Evolutionary conservation across 2,329 filamentous ascomycete species (phyloP).

Genomic region (Blumeriella jaapii): DNA sequence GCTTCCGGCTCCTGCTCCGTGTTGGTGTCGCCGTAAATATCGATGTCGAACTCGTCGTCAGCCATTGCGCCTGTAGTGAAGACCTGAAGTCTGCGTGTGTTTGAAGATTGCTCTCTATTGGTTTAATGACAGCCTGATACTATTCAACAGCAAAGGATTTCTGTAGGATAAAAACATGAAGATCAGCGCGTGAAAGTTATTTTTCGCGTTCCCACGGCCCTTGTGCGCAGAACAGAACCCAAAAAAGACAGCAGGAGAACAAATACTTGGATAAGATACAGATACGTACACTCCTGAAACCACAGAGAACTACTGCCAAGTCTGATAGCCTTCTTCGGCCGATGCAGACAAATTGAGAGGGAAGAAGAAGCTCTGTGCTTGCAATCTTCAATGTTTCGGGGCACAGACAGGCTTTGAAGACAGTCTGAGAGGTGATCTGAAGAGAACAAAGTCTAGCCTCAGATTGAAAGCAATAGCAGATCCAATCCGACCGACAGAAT

Average conservation of each 20-base stretch:
- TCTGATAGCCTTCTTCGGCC: constrained; percentile 26
- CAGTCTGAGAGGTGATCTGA: constrained; percentile 12
- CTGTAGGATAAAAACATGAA: constrained; percentile 22
- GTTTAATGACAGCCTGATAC: constrained; percentile 20
- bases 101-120: constrained; percentile 19
- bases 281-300: constrained; percentile 29
- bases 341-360: constrained; percentile 31
- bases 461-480: constrained; percentile 16
- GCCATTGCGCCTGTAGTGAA: constrained; percentile 37
- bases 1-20: constrained; percentile 33
- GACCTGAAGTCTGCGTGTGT: constrained; percentile 9
- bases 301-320: constrained; percentile 25
- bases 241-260: constrained; percentile 14
- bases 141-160: constrained; percentile 21
- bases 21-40: constrained; percentile 54
- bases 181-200: constrained; percentile 27
- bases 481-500: constrained; percentile 18
- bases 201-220: constrained; percentile 6
- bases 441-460: constrained; percentile 10
- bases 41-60: constrained; percentile 62
- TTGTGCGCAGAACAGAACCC: constrained; percentile 9
- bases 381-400: constrained; percentile 29
- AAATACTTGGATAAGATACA: constrained; percentile 28
- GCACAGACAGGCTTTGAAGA: constrained; percentile 21
- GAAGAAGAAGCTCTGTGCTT: constrained; percentile 56